Evolutionary conservation across 2,329 filamentous ascomycete species (phyloP).

Genomic region (Scortechinia acanthostroma): DNA sequence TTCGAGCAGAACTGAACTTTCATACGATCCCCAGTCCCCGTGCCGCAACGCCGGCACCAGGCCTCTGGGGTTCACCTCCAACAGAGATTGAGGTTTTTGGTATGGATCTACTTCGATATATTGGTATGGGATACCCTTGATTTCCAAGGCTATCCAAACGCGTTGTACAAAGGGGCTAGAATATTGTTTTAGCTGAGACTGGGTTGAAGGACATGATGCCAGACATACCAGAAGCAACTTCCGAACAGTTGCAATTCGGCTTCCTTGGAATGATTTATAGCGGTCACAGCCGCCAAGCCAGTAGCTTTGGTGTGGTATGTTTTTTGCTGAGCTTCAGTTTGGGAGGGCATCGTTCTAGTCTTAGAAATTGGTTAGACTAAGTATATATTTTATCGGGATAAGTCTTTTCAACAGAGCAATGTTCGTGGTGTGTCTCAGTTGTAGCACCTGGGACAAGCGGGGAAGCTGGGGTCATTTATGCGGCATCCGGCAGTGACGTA

Average conservation of each 20-base stretch:
- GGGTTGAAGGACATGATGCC: slow-evolving; percentile 4
- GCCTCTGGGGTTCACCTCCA: slow-evolving; percentile 71
- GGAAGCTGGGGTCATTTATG: too few relatives aligned
- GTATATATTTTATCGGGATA: too few relatives aligned
- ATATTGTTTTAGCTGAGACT: slow-evolving; percentile 6
- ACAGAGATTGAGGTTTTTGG: slow-evolving; percentile 60
- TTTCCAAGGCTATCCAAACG: slow-evolving; percentile 81
- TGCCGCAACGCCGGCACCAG: slow-evolving; percentile 72
- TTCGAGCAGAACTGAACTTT: slow-evolving; percentile 78
- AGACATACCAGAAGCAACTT: slow-evolving; percentile 71
- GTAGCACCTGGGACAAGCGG: too few relatives aligned
- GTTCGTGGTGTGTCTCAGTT: too few relatives aligned
- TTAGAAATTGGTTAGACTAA: neutral
- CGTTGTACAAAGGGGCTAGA: slow-evolving; percentile 74
- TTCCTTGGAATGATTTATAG: slow-evolving; percentile 63
- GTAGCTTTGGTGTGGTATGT: slow-evolving; percentile 67
- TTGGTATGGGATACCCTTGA: slow-evolving; percentile 72
- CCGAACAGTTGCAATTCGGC: slow-evolving; percentile 71
- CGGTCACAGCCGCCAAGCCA: slow-evolving; percentile 63
- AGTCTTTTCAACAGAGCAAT: too few relatives aligned
- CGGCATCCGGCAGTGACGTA: too few relatives aligned
- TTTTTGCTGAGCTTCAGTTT: slow-evolving; percentile 42
- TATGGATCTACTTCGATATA: slow-evolving; percentile 83
- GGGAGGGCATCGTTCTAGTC: neutral
- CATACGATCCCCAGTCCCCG: slow-evolving; percentile 75